phyloP scores from a whole-genome alignment of 1,284 basidiomycete species.

The Cutaneotrichosporon sp. region DNA sequence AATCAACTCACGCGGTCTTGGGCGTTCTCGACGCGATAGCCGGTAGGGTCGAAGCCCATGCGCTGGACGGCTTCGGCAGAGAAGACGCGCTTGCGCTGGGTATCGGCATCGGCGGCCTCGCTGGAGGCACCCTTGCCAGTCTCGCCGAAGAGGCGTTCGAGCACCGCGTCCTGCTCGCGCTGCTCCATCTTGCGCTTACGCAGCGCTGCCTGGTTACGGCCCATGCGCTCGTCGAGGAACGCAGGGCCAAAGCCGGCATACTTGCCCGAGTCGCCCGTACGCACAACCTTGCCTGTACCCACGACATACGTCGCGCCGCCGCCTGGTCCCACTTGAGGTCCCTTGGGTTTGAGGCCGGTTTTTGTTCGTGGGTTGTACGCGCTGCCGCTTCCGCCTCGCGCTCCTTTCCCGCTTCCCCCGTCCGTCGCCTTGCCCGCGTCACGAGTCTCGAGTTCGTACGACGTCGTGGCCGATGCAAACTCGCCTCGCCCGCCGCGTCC shows the following conservation, averaged over 20 bases:
- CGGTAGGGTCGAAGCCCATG: slow-evolving; percentile 46
- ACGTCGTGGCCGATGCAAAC: slow-evolving; percentile 50
- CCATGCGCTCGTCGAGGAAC: slow-evolving; percentile 61
- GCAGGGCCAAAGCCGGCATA: slow-evolving; percentile 39
- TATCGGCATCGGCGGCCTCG: slow-evolving; percentile 24
- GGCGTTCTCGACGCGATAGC: slow-evolving; percentile 12
- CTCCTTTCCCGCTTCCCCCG: slow-evolving; percentile 49
- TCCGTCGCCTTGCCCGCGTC: slow-evolving; percentile 17
- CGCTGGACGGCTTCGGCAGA: slow-evolving; percentile 37
- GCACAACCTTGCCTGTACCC: slow-evolving; percentile 57
- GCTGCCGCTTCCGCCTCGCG: background rate
- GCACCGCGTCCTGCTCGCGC: slow-evolving; percentile 57
- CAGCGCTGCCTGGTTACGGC: slow-evolving; percentile 57
- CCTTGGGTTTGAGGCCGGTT: slow-evolving; percentile 41
- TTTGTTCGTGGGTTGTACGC: slow-evolving; percentile 58
- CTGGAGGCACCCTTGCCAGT: slow-evolving; percentile 44
- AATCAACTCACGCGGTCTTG: slow-evolving; percentile 26
- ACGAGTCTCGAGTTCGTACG: slow-evolving; percentile 17
- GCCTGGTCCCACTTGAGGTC: slow-evolving; percentile 28
- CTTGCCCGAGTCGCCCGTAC: slow-evolving; percentile 40
- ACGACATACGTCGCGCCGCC: slow-evolving; percentile 70
- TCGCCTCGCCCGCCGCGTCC: slow-evolving; percentile 69
- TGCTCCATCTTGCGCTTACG: slow-evolving; percentile 59
- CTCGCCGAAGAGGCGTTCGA: slow-evolving; percentile 54
- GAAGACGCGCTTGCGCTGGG: slow-evolving; percentile 39